phyloP scores from a whole-genome alignment of 305 asterid genomes.

The Petunia hybrid region DNA sequence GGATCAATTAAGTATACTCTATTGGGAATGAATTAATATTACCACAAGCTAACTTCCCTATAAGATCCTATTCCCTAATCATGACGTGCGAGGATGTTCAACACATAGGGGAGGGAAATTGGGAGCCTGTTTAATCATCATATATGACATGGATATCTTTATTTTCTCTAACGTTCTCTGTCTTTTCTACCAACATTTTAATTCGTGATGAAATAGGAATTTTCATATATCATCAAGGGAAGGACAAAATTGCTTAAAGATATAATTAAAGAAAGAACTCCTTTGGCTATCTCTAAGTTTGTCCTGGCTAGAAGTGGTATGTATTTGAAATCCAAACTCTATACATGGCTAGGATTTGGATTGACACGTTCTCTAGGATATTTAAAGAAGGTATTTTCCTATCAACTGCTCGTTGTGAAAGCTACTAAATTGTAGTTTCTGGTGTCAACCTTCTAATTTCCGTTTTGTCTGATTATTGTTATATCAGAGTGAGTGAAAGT shows the following conservation, averaged over 20 bases:
- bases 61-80: background rate
- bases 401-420: slow-evolving; percentile 2
- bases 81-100: background rate
- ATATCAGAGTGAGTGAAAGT: background rate
- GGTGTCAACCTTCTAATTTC: slow-evolving; percentile 3
- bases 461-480: background rate
- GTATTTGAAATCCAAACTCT: background rate
- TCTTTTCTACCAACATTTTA: background rate
- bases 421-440: slow-evolving; percentile 30
- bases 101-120: background rate
- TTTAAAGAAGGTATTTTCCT: background rate
- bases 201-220: background rate
- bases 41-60: too few relatives aligned
- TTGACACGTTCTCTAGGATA: background rate
- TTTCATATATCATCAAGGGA: background rate
- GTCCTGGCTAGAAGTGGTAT: background rate
- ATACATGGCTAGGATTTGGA: background rate
- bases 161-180: background rate
- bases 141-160: background rate
- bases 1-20: too few relatives aligned
- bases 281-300: background rate
- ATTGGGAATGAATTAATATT: too few relatives aligned
- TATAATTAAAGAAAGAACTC: background rate
- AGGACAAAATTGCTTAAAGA: background rate
- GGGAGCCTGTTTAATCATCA: background rate